Conservation (phyloP, 2,329 filamentous ascomycete genomes). For the Aspergillus sp. region DNA sequence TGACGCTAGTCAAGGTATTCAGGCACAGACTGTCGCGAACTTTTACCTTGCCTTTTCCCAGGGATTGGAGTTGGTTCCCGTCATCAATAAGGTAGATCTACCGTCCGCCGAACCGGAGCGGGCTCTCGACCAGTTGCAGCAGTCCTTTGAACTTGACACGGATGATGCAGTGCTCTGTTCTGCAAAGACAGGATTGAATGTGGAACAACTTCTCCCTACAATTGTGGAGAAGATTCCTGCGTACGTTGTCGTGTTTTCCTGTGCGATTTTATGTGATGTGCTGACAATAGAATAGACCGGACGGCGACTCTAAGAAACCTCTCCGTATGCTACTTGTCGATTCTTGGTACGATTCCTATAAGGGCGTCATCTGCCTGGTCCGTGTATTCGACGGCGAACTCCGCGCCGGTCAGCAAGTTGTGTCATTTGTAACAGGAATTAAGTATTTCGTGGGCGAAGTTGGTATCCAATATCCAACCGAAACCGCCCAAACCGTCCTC, state of each 20-base stretch:
- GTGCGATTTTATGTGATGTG: neutral
- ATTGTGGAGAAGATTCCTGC: conserved; percentile 83
- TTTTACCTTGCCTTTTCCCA: conserved; percentile 97
- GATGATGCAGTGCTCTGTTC: conserved; percentile 75
- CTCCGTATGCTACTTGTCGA: conserved; percentile 87
- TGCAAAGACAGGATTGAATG: conserved; percentile 90
- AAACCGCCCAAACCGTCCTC: conserved; percentile 75
- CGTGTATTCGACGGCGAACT: conserved; percentile 87
- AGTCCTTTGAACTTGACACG: conserved; percentile 83
- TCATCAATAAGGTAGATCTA: conserved; percentile 96
- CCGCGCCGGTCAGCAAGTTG: conserved; percentile 77
- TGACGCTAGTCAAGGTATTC: conserved; percentile 93
- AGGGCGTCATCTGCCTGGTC: conserved; percentile 87
- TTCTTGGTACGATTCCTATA: conserved; percentile 97
- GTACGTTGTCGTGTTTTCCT: conserved; percentile 29
- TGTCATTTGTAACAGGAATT: conserved; percentile 82
- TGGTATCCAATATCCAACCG: conserved; percentile 90
- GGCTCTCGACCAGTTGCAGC: conserved; percentile 81
- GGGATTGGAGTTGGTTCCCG: conserved; percentile 79
- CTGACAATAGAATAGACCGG: conserved; percentile 51
- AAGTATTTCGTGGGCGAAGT: conserved; percentile 96
- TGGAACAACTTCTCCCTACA: conserved; percentile 76
- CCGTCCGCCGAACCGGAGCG: conserved; percentile 83
- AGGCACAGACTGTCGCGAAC: conserved; percentile 97
- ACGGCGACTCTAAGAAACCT: conserved; percentile 70